phyloP scores from a whole-genome alignment of 768 basidiomycete genomes.

The Boletus edulis region DNA sequence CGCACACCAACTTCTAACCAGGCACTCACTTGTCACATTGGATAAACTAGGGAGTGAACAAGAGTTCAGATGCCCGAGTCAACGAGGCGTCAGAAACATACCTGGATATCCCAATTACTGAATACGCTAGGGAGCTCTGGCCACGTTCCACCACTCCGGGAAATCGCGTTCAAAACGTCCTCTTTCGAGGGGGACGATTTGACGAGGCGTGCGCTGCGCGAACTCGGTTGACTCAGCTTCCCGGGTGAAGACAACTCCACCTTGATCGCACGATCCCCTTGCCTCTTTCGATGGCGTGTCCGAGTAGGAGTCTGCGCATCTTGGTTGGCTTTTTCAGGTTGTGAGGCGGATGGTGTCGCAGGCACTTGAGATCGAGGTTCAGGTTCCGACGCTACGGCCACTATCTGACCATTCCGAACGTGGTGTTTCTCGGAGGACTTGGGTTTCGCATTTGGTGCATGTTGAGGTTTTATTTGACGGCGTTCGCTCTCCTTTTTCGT shows the following conservation, averaged over 20 bases:
- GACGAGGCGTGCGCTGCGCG: not conserved
- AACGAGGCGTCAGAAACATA: not conserved
- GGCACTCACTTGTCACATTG: conserved; percentile 34
- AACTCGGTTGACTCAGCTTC: not conserved
- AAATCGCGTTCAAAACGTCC: not conserved
- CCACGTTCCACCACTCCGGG: conserved; percentile 5
- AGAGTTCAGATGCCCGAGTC: not conserved
- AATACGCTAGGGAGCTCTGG: conserved; percentile 11
- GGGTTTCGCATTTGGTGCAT: not conserved
- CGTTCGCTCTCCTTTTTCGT: not conserved
- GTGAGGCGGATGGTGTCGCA: not conserved
- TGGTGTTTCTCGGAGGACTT: conserved; percentile 1
- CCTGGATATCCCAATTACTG: conserved; percentile 24
- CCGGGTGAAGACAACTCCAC: not conserved
- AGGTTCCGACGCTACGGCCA: not conserved
- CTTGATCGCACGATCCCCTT: not conserved
- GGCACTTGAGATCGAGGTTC: not conserved
- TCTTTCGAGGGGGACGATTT: conserved; percentile 1
- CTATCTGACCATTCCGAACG: conserved; percentile 17
- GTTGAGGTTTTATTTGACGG: not conserved
- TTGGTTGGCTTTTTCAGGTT: not conserved
- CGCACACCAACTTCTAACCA: too few species aligned
- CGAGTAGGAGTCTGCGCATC: not conserved
- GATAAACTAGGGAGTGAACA: conserved; percentile 24
- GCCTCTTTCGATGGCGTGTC: not conserved